Conservation (phyloP, 768 basidiomycete species). For the Serendipita sp. region DNA sequence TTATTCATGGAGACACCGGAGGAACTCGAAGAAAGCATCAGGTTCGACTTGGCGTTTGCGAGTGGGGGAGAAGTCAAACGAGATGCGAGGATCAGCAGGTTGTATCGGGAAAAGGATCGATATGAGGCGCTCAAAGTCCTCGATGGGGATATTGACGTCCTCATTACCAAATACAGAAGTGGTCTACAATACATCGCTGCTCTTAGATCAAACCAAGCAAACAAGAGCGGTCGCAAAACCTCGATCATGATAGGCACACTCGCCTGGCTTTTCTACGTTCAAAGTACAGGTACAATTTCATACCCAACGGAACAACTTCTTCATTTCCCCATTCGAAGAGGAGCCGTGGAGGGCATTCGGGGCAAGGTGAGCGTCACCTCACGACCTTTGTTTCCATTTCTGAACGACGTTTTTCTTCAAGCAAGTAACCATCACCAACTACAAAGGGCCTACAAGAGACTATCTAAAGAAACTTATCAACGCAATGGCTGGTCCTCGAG, state of each 20-base stretch:
- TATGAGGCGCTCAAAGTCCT: not conserved
- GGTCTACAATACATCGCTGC: constrained; percentile 62
- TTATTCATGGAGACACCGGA: constrained; percentile 20
- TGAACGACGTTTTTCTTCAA: constrained; percentile 17
- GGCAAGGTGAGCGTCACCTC: constrained; percentile 45
- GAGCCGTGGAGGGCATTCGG: constrained; percentile 41
- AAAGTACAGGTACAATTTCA: constrained; percentile 42
- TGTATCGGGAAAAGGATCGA: not conserved
- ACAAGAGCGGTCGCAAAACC: not conserved
- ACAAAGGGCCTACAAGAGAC: constrained; percentile 72
- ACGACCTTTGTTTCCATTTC: not conserved
- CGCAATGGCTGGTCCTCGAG: constrained; percentile 43
- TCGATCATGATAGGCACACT: constrained; percentile 45
- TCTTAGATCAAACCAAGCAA: constrained; percentile 11
- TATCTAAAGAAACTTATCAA: constrained; percentile 74
- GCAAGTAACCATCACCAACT: constrained; percentile 79
- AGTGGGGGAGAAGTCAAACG: not conserved
- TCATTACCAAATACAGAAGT: constrained; percentile 52
- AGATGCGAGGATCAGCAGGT: not conserved
- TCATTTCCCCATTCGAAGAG: constrained; percentile 67
- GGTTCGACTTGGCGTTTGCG: not conserved
- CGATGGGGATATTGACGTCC: constrained; percentile 46
- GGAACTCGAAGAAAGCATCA: constrained; percentile 22
- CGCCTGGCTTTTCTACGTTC: constrained; percentile 69
- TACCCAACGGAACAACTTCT: constrained; percentile 60